Evolutionary conservation across 2,329 filamentous ascomycete genomes (phyloP).

Genomic region (Botrytis medusae): DNA sequence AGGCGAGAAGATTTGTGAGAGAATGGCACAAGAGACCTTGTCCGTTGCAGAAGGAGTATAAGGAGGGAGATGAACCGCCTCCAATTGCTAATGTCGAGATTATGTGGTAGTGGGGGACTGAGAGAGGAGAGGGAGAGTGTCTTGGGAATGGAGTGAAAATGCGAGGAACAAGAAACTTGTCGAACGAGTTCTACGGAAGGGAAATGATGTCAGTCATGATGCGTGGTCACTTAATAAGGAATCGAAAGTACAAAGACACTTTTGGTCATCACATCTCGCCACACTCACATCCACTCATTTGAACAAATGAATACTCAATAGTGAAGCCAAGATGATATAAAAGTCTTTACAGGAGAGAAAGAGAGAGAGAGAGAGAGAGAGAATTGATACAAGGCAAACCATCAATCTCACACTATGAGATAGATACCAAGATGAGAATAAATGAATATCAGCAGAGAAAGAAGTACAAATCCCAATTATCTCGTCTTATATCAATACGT

Average conservation of each 20-base stretch:
- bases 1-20: conserved; percentile 47
- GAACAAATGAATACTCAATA: not conserved
- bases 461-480: not conserved
- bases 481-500: not conserved
- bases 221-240: not conserved
- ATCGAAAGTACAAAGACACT: not conserved
- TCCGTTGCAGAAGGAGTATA: conserved; percentile 36
- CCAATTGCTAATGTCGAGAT: conserved; percentile 48
- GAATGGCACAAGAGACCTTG: conserved; percentile 53
- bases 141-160: not conserved
- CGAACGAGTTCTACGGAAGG: not conserved
- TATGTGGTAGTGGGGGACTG: conserved; percentile 45
- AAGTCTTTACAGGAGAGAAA: not conserved
- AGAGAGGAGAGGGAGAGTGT: too few species aligned
- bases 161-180: not conserved
- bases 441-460: not conserved
- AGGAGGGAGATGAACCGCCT: conserved; percentile 41
- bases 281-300: not conserved
- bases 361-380: not conserved
- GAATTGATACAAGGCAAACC: not conserved
- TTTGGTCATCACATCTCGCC: not conserved
- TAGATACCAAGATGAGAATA: not conserved
- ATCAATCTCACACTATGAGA: not conserved
- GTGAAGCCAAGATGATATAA: not conserved
- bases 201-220: not conserved